Percentiles rank a stretch among this genome's conserved stretches.
phyloP scores from a whole-genome alignment of 2,329 filamentous ascomycete genomes.

The Penicillium sp. region DNA sequence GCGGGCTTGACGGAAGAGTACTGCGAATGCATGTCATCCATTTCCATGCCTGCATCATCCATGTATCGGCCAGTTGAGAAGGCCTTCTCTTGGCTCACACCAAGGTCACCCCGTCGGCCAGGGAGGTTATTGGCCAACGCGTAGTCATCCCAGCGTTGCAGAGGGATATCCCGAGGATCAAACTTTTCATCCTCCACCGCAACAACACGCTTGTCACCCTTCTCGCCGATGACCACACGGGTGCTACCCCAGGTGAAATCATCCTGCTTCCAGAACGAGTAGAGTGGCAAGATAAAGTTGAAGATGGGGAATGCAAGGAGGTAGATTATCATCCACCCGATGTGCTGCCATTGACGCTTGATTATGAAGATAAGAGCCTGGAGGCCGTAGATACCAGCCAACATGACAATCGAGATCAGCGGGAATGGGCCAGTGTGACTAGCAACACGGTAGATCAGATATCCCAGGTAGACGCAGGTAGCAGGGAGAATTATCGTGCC shows the following conservation, averaged over 20 bases:
- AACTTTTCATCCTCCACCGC: slow-evolving; percentile 80
- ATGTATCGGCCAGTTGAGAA: slow-evolving; percentile 60
- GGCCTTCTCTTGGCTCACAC: slow-evolving; percentile 61
- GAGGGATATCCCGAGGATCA: slow-evolving; percentile 85
- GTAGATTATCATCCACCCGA: slow-evolving; percentile 99
- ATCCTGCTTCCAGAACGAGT: slow-evolving; percentile 99
- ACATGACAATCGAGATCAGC: slow-evolving; percentile 79
- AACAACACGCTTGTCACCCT: slow-evolving; percentile 84
- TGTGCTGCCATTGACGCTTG: slow-evolving; percentile 96
- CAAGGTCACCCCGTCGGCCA: slow-evolving; percentile 72
- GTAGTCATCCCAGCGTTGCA: slow-evolving; percentile 98
- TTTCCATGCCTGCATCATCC: slow-evolving; percentile 75
- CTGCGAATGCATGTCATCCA: slow-evolving; percentile 96
- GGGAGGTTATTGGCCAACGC: slow-evolving; percentile 81
- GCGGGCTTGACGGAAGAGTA: slow-evolving; percentile 89
- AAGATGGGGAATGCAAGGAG: slow-evolving; percentile 93
- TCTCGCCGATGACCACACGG: slow-evolving; percentile 92
- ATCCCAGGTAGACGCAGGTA: slow-evolving; percentile 80
- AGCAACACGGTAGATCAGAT: slow-evolving; percentile 77
- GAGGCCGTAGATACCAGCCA: slow-evolving; percentile 89
- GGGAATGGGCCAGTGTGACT: slow-evolving; percentile 72
- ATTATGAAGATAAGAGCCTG: slow-evolving; percentile 95
- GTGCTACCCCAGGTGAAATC: slow-evolving; percentile 99
- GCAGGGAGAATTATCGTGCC: slow-evolving; percentile 90
- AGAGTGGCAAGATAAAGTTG: slow-evolving; percentile 84